Conservation (phyloP, 257 asterid genomes). For the Craterostigma plantagineum region DNA sequence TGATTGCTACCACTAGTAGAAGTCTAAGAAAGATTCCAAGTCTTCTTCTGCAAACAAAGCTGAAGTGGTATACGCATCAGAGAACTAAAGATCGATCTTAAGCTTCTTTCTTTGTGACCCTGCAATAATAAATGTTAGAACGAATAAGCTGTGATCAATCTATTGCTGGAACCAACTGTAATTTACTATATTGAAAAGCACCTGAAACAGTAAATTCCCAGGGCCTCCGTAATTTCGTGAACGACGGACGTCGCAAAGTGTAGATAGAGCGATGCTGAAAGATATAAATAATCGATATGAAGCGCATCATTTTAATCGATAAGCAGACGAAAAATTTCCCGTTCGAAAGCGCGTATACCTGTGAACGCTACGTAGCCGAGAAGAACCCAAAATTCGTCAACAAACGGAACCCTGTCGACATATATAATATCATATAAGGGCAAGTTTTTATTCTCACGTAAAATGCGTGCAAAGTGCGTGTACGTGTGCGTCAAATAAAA, state of each 20-base stretch:
- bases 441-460: neutral
- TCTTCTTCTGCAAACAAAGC: no score
- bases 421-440: slow-evolving; percentile 4
- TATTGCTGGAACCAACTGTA: no score
- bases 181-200: no score
- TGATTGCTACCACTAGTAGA: no score
- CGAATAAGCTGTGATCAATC: no score
- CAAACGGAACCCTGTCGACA: slow-evolving; percentile 56
- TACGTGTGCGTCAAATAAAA: slow-evolving; percentile 28
- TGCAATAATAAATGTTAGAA: no score
- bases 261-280: slow-evolving; percentile 59
- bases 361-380: slow-evolving; percentile 56
- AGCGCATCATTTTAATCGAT: neutral
- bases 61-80: no score
- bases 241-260: slow-evolving; percentile 78
- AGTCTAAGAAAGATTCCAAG: no score
- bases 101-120: no score
- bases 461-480: neutral
- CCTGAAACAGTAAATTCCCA: slow-evolving; percentile 94
- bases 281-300: no score
- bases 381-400: slow-evolving; percentile 71
- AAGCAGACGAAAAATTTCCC: neutral
- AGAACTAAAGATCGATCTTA: no score
- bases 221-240: slow-evolving; percentile 84
- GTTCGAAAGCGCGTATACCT: slow-evolving; percentile 19